Percentiles rank a stretch among this genome's conserved stretches.
These are phyloP conservation scores for Fusarium miscanthi DNA, from an alignment of 2,329 filamentous ascomycete genomes.

Conservation along the genomic window DNA sequence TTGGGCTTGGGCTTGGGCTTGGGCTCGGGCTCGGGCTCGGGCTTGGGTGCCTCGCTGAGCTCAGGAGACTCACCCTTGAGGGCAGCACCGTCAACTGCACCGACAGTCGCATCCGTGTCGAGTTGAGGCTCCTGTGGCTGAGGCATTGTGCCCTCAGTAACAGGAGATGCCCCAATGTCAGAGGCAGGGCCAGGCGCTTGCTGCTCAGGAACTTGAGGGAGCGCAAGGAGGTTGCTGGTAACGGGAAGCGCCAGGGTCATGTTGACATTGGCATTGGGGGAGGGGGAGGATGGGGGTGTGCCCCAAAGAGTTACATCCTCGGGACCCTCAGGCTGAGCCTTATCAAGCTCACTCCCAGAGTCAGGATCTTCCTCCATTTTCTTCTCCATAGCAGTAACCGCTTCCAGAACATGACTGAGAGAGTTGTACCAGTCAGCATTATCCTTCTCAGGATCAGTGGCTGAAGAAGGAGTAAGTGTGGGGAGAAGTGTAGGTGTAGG, in stretches of 20 bases:
- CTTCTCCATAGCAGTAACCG: no score
- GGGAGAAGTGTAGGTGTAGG: no score
- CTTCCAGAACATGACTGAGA: no score
- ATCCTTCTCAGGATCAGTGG: fast-evolving
- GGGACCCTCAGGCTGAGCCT: neutral
- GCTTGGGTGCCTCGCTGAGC: no score
- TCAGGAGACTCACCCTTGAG: neutral
- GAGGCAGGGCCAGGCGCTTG: neutral
- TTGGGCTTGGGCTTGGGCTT: no score
- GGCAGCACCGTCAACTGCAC: neutral
- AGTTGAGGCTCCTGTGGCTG: neutral
- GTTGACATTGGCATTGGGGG: neutral
- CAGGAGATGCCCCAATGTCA: neutral
- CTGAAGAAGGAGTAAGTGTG: no score
- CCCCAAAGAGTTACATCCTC: no score
- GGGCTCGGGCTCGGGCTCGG: neutral
- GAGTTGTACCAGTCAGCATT: no score
- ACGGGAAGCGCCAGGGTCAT: neutral
- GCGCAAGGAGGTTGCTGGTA: no score
- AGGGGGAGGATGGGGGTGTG: neutral
- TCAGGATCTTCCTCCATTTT: no score
- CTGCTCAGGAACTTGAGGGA: no score
- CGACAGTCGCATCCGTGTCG: neutral
- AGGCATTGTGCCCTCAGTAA: neutral
- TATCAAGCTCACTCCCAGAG: no score